Percentiles rank a stretch among this genome's conserved stretches.
phyloP scores from a whole-genome alignment of 1,139 yeast species.

The Lodderomyces metapsilosis region DNA sequence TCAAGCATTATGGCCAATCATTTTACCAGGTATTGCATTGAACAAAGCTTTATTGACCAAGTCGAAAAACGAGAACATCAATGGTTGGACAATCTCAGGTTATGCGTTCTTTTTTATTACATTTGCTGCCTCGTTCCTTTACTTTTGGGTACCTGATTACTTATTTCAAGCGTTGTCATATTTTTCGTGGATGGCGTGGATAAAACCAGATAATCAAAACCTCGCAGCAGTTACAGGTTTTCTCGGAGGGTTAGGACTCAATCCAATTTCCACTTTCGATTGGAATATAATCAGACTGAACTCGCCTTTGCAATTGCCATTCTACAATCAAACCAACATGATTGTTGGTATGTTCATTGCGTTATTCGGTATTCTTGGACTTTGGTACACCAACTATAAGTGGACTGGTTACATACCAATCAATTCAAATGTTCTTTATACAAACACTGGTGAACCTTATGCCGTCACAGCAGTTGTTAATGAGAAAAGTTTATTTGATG shows the following conservation, averaged over 20 bases:
- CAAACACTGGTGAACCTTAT: slow-evolving; percentile 47
- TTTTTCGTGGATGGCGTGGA: slow-evolving; percentile 42
- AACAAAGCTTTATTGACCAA: too few species aligned
- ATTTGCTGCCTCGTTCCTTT: slow-evolving; percentile 31
- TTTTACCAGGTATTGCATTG: slow-evolving; percentile 56
- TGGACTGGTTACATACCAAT: slow-evolving; percentile 57
- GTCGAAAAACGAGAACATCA: slow-evolving; percentile 43
- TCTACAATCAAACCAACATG: slow-evolving; percentile 42
- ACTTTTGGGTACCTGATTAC: too few species aligned
- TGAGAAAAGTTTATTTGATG: slow-evolving; percentile 35
- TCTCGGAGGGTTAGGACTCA: slow-evolving; percentile 53
- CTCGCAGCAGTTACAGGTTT: slow-evolving; percentile 61
- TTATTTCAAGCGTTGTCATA: slow-evolving; percentile 29
- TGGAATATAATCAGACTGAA: slow-evolving; percentile 37
- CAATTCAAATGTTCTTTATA: slow-evolving; percentile 43
- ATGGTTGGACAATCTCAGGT: slow-evolving; percentile 31
- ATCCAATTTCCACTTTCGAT: slow-evolving; percentile 56
- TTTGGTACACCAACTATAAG: slow-evolving; percentile 50
- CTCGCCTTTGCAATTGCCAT: slow-evolving; percentile 40
- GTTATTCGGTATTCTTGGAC: slow-evolving; percentile 41
- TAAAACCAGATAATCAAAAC: slow-evolving; percentile 27
- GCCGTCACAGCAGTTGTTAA: slow-evolving; percentile 42
- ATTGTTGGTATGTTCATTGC: slow-evolving; percentile 45
- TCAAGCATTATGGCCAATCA: slow-evolving; percentile 56
- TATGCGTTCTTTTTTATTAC: slow-evolving; percentile 29